phyloP scores from a whole-genome alignment of 257 asterid genomes.

The Misopates orontium region DNA sequence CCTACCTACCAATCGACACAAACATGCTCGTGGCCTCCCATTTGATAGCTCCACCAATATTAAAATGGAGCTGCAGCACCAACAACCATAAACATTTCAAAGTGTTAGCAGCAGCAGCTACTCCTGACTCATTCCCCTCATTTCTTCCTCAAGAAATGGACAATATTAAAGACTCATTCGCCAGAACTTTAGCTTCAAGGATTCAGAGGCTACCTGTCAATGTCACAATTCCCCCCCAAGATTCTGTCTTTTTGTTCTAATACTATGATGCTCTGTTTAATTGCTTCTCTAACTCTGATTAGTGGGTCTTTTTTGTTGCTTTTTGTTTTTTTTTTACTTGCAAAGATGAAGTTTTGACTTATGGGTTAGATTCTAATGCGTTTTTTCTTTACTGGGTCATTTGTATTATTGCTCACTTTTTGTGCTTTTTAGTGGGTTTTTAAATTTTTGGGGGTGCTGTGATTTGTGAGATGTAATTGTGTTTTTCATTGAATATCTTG shows the following conservation, averaged over 20 bases:
- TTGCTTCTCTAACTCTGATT: neutral
- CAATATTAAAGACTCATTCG: slow-evolving; percentile 60
- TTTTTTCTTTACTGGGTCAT: neutral
- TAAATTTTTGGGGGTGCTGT: neutral
- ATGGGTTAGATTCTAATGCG: neutral
- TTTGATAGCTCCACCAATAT: slow-evolving; percentile 29
- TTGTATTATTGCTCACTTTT: too few species aligned
- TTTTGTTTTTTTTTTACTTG: neutral
- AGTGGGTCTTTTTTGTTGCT: too few species aligned
- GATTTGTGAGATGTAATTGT: too few species aligned
- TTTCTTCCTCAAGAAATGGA: slow-evolving; percentile 47
- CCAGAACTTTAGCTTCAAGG: slow-evolving; percentile 75
- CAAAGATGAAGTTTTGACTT: too few species aligned
- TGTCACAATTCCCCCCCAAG: slow-evolving; percentile 28
- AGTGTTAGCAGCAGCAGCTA: slow-evolving; percentile 21
- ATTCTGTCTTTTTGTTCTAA: neutral
- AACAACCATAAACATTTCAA: slow-evolving; percentile 20
- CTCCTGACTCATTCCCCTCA: slow-evolving; percentile 39
- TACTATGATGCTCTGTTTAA: too few species aligned
- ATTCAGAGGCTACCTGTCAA: slow-evolving; percentile 64
- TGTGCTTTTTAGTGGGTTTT: neutral
- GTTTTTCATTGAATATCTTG: neutral
- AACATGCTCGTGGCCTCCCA: slow-evolving; percentile 35
- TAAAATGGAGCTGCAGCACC: neutral
- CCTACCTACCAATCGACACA: too few species aligned